A percentile compares a stretch with the other conserved stretches of the same genome.
Evolutionary conservation across 2,329 filamentous ascomycete genomes (phyloP).

Genomic region (Aspergillus sp.): DNA sequence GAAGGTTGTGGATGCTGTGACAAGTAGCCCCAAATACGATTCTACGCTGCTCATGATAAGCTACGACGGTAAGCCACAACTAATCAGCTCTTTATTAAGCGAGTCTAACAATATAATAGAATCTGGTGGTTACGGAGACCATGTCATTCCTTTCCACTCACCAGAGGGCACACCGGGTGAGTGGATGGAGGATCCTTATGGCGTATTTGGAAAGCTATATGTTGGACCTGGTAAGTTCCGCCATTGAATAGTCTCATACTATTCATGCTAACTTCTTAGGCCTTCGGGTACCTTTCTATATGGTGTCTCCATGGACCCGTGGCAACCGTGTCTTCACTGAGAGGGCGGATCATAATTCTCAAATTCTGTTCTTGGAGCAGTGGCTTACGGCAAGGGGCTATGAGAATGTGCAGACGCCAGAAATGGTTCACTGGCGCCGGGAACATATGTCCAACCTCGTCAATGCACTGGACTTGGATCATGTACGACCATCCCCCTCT

Average conservation of each 20-base stretch:
- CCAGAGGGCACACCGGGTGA: constrained; percentile 54
- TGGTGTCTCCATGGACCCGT: constrained; percentile 59
- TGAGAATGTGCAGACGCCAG: constrained; percentile 40
- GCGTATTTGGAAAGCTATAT: constrained; percentile 45
- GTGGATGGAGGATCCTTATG: constrained; percentile 54
- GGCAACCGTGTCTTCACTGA: constrained; percentile 58
- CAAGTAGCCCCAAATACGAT: constrained; percentile 52
- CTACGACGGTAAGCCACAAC: constrained; percentile 47
- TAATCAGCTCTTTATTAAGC: fast-evolving
- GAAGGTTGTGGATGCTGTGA: constrained; percentile 55
- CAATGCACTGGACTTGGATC: constrained; percentile 50
- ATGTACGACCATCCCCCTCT: constrained; percentile 22
- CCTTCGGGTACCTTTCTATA: constrained; percentile 57
- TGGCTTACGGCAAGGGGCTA: constrained; percentile 52
- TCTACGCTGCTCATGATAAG: constrained; percentile 54
- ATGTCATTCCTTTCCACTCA: constrained; percentile 55
- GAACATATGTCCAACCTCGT: constrained; percentile 53
- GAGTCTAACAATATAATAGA: constrained; percentile 34
- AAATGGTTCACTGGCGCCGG: constrained; percentile 52
- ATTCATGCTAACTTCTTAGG: constrained; percentile 26
- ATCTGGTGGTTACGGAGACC: constrained; percentile 58
- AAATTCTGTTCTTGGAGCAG: constrained; percentile 57
- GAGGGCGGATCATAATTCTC: constrained; percentile 58
- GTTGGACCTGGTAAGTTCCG: constrained; percentile 42
- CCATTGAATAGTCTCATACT: too few species aligned